phyloP scores from a whole-genome alignment of 306 rosid genomes.

The Cicer chorassanicum region DNA sequence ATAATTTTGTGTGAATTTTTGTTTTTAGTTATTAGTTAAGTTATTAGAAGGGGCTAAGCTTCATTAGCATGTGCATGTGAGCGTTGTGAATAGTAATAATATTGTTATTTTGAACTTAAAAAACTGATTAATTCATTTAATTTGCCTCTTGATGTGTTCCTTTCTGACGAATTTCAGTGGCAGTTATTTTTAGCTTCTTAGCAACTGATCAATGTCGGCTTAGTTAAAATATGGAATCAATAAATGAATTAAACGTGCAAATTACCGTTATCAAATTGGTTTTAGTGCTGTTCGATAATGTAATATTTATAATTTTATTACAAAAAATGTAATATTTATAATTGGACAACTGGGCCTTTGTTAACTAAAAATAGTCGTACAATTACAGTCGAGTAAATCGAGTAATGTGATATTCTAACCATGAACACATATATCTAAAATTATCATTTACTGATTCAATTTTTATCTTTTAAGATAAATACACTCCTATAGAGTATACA shows the following conservation, averaged over 20 bases:
- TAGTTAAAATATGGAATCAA: conserved; percentile 2
- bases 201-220: conserved; percentile 48
- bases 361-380: conserved; percentile 1
- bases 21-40: background rate
- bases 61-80: conserved; percentile 9
- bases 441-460: no score
- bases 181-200: background rate
- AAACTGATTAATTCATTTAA: conserved; percentile 2
- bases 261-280: conserved; percentile 18
- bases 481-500: no score
- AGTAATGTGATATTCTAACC: no score
- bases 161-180: background rate
- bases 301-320: no score
- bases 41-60: background rate
- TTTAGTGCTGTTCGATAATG: conserved; percentile 32
- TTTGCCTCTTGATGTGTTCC: background rate
- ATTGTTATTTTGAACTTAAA: background rate
- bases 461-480: no score
- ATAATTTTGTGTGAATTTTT: background rate
- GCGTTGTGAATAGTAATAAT: background rate
- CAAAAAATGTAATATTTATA: conserved; percentile 4
- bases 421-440: no score
- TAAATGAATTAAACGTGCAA: conserved; percentile 50
- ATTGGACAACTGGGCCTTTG: conserved; percentile 40
- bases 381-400: conserved; percentile 10